Evolutionary conservation across 176 grass and related monocot species (phyloP).

Genomic region (Calamus simplicifolius): DNA sequence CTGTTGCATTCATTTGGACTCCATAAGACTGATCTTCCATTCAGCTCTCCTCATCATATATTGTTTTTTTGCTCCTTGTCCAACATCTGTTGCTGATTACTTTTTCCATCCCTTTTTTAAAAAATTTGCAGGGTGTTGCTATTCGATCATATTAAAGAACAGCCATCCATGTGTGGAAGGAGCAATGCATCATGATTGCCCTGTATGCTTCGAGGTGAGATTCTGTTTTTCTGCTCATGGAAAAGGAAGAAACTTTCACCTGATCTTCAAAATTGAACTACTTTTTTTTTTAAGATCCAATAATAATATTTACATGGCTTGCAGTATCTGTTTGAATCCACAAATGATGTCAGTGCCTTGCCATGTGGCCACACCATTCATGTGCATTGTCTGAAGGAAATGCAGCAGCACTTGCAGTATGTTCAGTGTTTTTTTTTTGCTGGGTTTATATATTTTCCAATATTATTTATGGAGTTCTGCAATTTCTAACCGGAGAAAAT

Average conservation of each 20-base stretch:
- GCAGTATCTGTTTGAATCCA: slow-evolving; percentile 89
- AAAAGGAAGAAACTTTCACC: no score
- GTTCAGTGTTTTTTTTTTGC: slow-evolving; percentile 9
- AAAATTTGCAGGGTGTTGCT: slow-evolving; percentile 72
- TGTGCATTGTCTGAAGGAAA: slow-evolving; percentile 79
- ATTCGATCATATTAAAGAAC: slow-evolving; percentile 64
- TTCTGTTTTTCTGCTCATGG: not conserved
- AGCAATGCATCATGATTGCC: slow-evolving; percentile 98
- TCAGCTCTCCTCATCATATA: no score
- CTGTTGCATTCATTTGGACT: no score
- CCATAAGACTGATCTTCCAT: no score
- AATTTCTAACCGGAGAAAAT: not conserved
- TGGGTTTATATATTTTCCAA: not conserved
- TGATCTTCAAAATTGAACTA: not conserved
- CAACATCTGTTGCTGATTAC: no score
- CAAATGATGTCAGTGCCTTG: slow-evolving; percentile 57
- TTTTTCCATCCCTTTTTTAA: no score
- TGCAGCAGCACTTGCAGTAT: slow-evolving; percentile 82
- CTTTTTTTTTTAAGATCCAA: not conserved
- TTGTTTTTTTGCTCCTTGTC: no score
- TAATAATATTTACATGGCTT: not conserved
- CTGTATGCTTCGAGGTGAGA: slow-evolving; percentile 91
- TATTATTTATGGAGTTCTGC: not conserved
- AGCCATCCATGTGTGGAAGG: slow-evolving; percentile 86
- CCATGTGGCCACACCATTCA: slow-evolving; percentile 92